These are phyloP conservation scores for Ustilago crameri DNA, from an alignment of 1,284 basidiomycete genomes.

Conservation along the genomic window DNA sequence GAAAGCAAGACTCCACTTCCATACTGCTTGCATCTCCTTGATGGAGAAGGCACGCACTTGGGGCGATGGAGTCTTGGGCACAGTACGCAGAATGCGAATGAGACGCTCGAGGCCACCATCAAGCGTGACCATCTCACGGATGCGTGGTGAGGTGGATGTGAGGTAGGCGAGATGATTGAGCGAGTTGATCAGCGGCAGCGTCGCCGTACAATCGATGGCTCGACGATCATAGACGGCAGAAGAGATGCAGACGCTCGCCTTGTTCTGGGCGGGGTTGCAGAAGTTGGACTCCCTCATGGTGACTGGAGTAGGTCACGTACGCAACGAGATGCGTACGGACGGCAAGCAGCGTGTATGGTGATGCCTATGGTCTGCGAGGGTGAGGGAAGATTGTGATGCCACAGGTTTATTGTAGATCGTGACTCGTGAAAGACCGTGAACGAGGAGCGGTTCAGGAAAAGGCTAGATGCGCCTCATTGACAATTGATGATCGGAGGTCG, in stretches of 20 bases:
- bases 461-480: too few relatives aligned
- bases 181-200: conserved; percentile 93
- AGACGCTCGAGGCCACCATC: conserved; percentile 97
- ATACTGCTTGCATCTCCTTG: conserved; percentile 65
- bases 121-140: conserved; percentile 96
- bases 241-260: conserved; percentile 93
- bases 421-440: too few relatives aligned
- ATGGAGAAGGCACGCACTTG: conserved; percentile 39
- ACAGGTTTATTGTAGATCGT: background rate
- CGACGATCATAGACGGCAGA: conserved; percentile 93
- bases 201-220: conserved; percentile 90
- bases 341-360: background rate
- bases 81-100: conserved; percentile 76
- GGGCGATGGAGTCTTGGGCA: conserved; percentile 43
- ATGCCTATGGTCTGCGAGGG: conserved; percentile 1
- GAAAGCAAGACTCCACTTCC: conserved; percentile 75
- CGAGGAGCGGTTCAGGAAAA: too few relatives aligned
- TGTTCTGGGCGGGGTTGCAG: conserved; percentile 91
- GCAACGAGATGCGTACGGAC: conserved; percentile 24
- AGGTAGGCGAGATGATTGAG: conserved; percentile 96
- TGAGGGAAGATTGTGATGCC: background rate
- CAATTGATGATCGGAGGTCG: too few relatives aligned
- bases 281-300: conserved; percentile 96
- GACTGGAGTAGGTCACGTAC: conserved; percentile 24
- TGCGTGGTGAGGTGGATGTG: conserved; percentile 94